These are phyloP conservation scores for Agaricus bisporus DNA, from an alignment of 768 basidiomycete genomes.

Conservation along the genomic window DNA sequence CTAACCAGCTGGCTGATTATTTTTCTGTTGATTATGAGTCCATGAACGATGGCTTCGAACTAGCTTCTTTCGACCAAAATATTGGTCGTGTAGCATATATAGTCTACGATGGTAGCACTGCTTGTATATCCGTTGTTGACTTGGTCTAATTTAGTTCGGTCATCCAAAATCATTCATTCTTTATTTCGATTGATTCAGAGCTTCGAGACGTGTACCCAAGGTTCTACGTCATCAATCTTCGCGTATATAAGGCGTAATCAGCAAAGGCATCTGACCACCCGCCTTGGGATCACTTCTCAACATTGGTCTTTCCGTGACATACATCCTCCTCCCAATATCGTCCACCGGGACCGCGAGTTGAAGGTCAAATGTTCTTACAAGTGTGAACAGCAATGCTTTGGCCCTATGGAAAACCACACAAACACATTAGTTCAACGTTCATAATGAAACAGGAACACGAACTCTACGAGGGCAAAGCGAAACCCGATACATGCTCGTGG, in stretches of 20 bases:
- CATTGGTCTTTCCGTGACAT: slow-evolving; percentile 40
- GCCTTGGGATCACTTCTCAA: slow-evolving; percentile 33
- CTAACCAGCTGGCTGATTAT: too few species aligned
- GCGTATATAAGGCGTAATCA: slow-evolving; percentile 22
- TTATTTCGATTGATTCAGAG: too few species aligned
- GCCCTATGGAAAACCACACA: slow-evolving; percentile 14
- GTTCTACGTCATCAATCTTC: background rate
- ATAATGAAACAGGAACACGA: slow-evolving; percentile 13
- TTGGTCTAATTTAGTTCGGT: too few species aligned
- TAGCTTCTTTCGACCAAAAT: too few species aligned
- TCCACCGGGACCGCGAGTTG: slow-evolving; percentile 37
- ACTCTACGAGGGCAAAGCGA: slow-evolving; percentile 59
- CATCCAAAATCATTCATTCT: too few species aligned
- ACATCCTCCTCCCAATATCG: slow-evolving; percentile 26
- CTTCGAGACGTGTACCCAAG: too few species aligned
- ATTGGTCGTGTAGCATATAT: too few species aligned
- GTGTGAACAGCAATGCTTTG: slow-evolving; percentile 26
- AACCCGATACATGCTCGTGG: slow-evolving; percentile 64
- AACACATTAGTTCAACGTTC: too few species aligned
- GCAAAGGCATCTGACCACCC: slow-evolving; percentile 41
- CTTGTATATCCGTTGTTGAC: too few species aligned
- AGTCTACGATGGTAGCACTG: too few species aligned
- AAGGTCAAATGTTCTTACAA: slow-evolving; percentile 37
- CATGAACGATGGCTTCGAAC: too few species aligned
- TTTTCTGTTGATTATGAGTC: too few species aligned